A percentile compares a stretch with the other conserved stretches of the same genome.
phyloP scores from a whole-genome alignment of 768 basidiomycete species.

The Tylopilus sp. region DNA sequence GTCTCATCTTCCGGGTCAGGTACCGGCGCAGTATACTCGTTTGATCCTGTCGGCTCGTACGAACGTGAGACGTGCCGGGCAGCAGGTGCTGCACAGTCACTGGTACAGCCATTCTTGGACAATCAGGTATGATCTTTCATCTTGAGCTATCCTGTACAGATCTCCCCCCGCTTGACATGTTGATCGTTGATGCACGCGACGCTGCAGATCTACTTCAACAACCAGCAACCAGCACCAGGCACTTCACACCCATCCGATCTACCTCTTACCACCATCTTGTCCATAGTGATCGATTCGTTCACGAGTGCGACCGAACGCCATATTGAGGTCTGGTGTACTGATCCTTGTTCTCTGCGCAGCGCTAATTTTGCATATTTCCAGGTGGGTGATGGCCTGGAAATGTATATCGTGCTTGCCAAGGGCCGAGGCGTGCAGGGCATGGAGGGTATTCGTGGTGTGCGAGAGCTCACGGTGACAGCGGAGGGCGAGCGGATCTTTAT shows the following conservation, averaged over 20 bases:
- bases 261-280: constrained; percentile 73
- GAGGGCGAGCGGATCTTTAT: constrained; percentile 78
- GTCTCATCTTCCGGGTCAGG: constrained; percentile 44
- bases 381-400: constrained; percentile 96
- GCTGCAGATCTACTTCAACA: constrained; percentile 93
- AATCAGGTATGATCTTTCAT: constrained; percentile 71
- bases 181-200: not conserved
- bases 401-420: constrained; percentile 79
- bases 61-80: constrained; percentile 96
- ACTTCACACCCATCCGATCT: constrained; percentile 76
- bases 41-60: constrained; percentile 97
- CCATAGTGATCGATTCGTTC: constrained; percentile 93
- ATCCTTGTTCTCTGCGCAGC: constrained; percentile 1
- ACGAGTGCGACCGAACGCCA: constrained; percentile 97
- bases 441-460: constrained; percentile 49
- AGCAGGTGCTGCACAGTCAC: constrained; percentile 89
- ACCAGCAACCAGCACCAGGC: constrained; percentile 75
- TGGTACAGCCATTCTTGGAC: constrained; percentile 97
- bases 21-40: constrained; percentile 97
- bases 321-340: constrained; percentile 70
- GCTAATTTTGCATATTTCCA: constrained; percentile 27
- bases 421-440: constrained; percentile 60
- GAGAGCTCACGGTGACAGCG: constrained; percentile 57
- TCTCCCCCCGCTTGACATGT: constrained; percentile 26
- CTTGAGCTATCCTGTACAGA: constrained; percentile 43